A percentile compares a stretch with the other conserved stretches of the same genome.
phyloP scores from a whole-genome alignment of 2,329 filamentous ascomycete genomes.

The Clarireedia hainanense region DNA sequence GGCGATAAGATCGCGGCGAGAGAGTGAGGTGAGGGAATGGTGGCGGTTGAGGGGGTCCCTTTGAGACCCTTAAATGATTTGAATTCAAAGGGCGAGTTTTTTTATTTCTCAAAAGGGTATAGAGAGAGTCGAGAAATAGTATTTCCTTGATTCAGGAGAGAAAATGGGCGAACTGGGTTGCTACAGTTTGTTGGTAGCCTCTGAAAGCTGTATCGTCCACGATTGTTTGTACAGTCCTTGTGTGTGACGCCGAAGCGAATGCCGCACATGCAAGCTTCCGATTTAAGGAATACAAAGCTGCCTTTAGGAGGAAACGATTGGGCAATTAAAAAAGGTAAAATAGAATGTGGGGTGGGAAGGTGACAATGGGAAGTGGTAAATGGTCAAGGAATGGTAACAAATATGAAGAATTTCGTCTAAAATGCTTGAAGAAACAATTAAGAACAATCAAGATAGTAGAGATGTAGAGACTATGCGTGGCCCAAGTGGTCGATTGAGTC shows the following conservation, averaged over 20 bases:
- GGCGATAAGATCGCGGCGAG: conserved; percentile 31
- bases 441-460: too few relatives aligned
- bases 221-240: conserved; percentile 1
- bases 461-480: too few relatives aligned
- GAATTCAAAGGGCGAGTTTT: background rate
- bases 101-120: conserved; percentile 5
- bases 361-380: background rate
- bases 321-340: conserved; percentile 1
- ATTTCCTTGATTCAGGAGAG: conserved; percentile 6
- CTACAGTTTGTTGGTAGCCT: conserved; percentile 6
- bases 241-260: conserved; percentile 7
- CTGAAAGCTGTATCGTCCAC: conserved; percentile 4
- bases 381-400: too few relatives aligned
- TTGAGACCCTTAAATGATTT: conserved; percentile 18
- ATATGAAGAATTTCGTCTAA: background rate
- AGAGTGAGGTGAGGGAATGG: conserved; percentile 30
- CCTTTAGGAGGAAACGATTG: conserved; percentile 7
- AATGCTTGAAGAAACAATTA: background rate
- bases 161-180: conserved; percentile 2
- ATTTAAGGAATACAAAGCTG: conserved; percentile 3
- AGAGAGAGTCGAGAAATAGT: conserved; percentile 1
- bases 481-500: too few relatives aligned
- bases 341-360: background rate
- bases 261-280: conserved; percentile 8
- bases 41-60: conserved; percentile 26